A percentile compares a stretch with the other conserved stretches of the same genome.
phyloP scores from a whole-genome alignment of 441 rosid genomes.

The Pelargonium myrrhifolium region DNA sequence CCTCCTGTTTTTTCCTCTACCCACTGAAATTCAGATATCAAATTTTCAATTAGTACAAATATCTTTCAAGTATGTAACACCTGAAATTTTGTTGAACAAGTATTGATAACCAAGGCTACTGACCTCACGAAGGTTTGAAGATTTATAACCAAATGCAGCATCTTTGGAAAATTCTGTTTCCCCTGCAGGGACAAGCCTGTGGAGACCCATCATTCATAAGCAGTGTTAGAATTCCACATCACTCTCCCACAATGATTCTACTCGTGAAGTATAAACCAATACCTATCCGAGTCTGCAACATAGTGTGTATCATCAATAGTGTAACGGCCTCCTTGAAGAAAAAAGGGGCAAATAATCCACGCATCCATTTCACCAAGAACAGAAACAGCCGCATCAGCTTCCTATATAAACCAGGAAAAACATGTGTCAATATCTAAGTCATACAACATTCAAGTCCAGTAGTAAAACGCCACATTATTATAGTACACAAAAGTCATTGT shows the following conservation, averaged over 20 bases:
- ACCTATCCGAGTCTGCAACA: constrained; percentile 88
- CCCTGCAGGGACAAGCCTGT: constrained; percentile 91
- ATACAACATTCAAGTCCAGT: constrained; percentile 1
- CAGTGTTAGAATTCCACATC: constrained; percentile 11
- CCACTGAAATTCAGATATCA: constrained; percentile 51
- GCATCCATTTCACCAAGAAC: constrained; percentile 88
- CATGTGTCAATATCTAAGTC: constrained; percentile 16
- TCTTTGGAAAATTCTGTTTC: constrained; percentile 95
- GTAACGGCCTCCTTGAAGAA: constrained; percentile 96
- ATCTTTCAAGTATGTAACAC: background rate
- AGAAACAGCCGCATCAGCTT: constrained; percentile 85
- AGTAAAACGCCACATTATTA: constrained; percentile 5
- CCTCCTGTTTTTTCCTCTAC: constrained; percentile 89
- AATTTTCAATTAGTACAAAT: background rate
- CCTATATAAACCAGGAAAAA: constrained; percentile 41
- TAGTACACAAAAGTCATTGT: constrained; percentile 14
- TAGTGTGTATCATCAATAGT: constrained; percentile 82
- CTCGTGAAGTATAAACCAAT: constrained; percentile 18
- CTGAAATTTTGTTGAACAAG: background rate
- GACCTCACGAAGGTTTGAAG: constrained; percentile 87
- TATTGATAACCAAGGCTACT: constrained; percentile 16
- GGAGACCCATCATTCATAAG: constrained; percentile 21
- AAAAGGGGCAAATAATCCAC: constrained; percentile 95
- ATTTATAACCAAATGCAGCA: constrained; percentile 83
- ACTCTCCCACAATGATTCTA: constrained; percentile 7